These are phyloP conservation scores for Leucogyrophana mollusca DNA, from an alignment of 768 basidiomycete species.

Conservation along the genomic window DNA sequence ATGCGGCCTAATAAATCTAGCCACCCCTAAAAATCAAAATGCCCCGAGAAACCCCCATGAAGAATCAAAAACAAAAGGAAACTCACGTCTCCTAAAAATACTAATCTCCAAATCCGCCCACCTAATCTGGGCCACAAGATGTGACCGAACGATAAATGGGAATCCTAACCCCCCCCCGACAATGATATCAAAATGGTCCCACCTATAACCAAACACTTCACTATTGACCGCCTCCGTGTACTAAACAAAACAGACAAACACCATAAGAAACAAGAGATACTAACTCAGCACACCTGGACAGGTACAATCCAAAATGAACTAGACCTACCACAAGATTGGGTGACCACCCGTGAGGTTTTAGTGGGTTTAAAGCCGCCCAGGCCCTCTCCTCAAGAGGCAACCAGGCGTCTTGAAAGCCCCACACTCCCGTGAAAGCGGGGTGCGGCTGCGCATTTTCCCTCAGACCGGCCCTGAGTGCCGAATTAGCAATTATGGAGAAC, in stretches of 20 bases:
- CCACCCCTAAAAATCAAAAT: neutral
- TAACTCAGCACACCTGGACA: conserved; percentile 22
- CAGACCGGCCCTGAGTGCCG: neutral
- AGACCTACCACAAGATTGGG: conserved; percentile 16
- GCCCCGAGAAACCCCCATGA: conserved; percentile 2
- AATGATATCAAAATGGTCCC: conserved; percentile 15
- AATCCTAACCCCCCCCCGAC: neutral
- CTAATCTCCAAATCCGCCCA: conserved; percentile 26
- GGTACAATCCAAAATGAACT: conserved; percentile 11
- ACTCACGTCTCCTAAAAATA: conserved; percentile 18
- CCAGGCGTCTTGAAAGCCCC: conserved; percentile 2
- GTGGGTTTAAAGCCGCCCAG: conserved; percentile 25
- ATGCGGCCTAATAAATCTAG: conserved; percentile 6
- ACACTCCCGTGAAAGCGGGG: neutral
- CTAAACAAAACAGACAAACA: conserved; percentile 13
- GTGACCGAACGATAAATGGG: conserved; percentile 22
- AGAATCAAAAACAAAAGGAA: neutral
- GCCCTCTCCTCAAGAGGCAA: neutral
- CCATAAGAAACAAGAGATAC: neutral
- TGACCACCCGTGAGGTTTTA: conserved; percentile 25
- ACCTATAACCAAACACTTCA: no score
- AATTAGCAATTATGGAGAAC: conserved; percentile 3
- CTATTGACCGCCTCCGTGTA: no score
- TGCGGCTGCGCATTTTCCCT: conserved; percentile 1
- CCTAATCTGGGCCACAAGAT: conserved; percentile 30